Base-by-base conservation (phyloP, 2,329 filamentous ascomycete species). In the Xenoacremonium recifei region DNA sequence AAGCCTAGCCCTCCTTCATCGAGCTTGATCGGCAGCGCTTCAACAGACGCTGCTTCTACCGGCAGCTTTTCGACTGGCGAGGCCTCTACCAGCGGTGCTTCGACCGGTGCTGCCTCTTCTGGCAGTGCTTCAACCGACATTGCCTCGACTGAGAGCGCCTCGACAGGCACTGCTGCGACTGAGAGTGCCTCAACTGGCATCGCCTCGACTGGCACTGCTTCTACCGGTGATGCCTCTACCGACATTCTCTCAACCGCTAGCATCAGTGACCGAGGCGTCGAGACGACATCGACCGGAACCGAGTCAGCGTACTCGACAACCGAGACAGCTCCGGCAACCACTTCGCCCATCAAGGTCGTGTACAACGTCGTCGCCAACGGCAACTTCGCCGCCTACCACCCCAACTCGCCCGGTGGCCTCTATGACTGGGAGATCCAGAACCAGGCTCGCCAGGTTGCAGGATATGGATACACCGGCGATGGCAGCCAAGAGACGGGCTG, bases 381-480 rank as follows among this genome's bases (percentile, higher is more conserved):
- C 15, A 50, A 50, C 38, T 56, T 54, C 42, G 49, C 40, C 25
- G 49, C 45, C 6, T 52, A 54, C 7, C 43, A 55, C 13, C 50
- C 53, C 11, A 43, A 35, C 3, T 47, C 40, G 0, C 46, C 47
- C 7, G 49, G 48, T 1, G 53, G 51, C 3, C 55, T 56, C 11
- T 50, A 50, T n/a, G 53, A 31, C 6, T 55, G 50, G 15, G 20
- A 49, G 19, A 51, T 47, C 2, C 38, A 46, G 1, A 42, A 44
- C 0, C 15, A 42, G 5, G 49, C 43, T 9, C 51, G 42, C n/a
- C 45, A 50, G 4, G 40, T 56, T 2, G 43, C 48, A 15, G 53
- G 53, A 1, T 39, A 39, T 1, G 50, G 53, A 2, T 42, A 54
- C 16, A 36, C 44, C 15, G 49, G 44, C 5, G 39, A 47, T 6